Evolutionary conservation across 106 monocot genomes (phyloP).

Genomic region (Apostasia shenzhenica): DNA sequence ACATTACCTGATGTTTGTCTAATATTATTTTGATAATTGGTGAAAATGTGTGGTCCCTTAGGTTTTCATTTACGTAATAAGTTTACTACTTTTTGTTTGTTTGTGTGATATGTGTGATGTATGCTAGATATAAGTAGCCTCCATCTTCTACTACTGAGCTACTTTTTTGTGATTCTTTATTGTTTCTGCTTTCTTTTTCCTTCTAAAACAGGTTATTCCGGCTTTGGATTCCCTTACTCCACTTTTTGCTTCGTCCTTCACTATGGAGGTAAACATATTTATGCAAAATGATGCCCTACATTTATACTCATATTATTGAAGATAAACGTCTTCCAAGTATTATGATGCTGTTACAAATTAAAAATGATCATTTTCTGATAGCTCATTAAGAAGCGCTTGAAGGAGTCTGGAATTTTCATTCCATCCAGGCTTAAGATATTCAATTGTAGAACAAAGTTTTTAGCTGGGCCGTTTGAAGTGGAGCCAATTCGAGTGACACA

Average conservation of each 20-base stretch:
- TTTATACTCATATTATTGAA: not conserved
- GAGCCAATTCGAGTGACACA: constrained; percentile 98
- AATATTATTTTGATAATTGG: too few relatives aligned
- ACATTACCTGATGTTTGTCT: too few relatives aligned
- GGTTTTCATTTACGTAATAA: too few relatives aligned
- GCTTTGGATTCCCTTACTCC: constrained; percentile 86
- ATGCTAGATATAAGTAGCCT: too few relatives aligned
- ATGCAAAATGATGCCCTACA: not conserved
- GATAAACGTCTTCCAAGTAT: too few relatives aligned
- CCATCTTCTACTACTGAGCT: too few relatives aligned
- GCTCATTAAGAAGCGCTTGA: constrained; percentile 97
- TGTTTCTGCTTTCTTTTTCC: constrained; percentile 6
- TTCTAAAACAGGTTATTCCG: constrained; percentile 78
- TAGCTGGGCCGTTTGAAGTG: constrained; percentile 97
- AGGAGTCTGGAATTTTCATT: constrained; percentile 87
- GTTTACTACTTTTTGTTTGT: too few relatives aligned
- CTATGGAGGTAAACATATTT: constrained; percentile 71
- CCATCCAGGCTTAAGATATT: constrained; percentile 85
- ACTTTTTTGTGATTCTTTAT: not conserved
- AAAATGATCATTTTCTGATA: constrained; percentile 14
- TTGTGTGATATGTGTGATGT: too few relatives aligned
- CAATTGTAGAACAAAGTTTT: constrained; percentile 65
- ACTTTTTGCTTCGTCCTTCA: constrained; percentile 94
- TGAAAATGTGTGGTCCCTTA: too few relatives aligned
- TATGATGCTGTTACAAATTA: too few relatives aligned